Evolutionary conservation across 441 rosid species (phyloP).

Genomic region (Croton setiger): DNA sequence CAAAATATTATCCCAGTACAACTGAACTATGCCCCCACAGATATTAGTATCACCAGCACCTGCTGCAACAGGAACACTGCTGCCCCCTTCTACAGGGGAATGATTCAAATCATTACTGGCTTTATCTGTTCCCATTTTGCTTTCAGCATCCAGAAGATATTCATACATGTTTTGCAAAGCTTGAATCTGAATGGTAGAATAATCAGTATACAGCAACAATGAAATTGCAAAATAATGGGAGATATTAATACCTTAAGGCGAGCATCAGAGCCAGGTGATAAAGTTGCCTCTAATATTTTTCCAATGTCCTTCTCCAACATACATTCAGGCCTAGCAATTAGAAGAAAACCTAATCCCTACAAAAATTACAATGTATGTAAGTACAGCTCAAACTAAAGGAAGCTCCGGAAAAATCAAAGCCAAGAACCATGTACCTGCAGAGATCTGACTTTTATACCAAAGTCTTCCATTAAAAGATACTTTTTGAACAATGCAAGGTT

Average conservation of each 20-base stretch:
- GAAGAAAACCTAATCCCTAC: conserved; percentile 94
- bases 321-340: conserved; percentile 93
- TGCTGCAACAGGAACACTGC: conserved; percentile 93
- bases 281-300: conserved; percentile 75
- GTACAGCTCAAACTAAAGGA: conserved; percentile 20
- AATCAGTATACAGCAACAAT: conserved; percentile 25
- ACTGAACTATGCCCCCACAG: conserved; percentile 98
- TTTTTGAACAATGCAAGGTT: conserved; percentile 74
- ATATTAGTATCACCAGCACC: conserved; percentile 99
- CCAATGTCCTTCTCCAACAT: conserved; percentile 97
- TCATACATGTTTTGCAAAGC: conserved; percentile 90
- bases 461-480: conserved; percentile 74
- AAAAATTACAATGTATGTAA: conserved; percentile 28
- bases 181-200: conserved; percentile 70
- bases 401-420: neutral
- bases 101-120: conserved; percentile 33
- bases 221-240: conserved; percentile 4
- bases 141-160: conserved; percentile 96
- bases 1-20: conserved; percentile 91
- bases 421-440: conserved; percentile 67
- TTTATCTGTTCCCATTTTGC: conserved; percentile 79
- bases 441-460: conserved; percentile 82
- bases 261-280: conserved; percentile 64
- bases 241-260: conserved; percentile 76
- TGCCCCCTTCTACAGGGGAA: conserved; percentile 49